A percentile compares a stretch with the other conserved stretches of the same genome.
phyloP scores from a whole-genome alignment of 495 filamentous ascomycete genomes.

The Talaromyces proteolyticus region DNA sequence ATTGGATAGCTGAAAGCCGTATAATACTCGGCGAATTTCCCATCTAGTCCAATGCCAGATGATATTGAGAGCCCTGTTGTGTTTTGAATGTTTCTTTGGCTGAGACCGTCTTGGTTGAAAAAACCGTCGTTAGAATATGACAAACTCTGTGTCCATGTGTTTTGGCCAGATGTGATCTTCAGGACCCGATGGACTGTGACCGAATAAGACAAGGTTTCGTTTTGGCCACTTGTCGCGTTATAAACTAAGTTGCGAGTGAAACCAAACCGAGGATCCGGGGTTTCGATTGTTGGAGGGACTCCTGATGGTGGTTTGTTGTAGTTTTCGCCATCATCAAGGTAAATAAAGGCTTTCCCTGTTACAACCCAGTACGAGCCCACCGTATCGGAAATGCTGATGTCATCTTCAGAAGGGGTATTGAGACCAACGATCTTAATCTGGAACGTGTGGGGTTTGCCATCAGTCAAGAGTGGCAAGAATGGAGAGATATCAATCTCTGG shows the following conservation, averaged over 20 bases:
- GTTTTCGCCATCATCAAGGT: constrained; percentile 39
- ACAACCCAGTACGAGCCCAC: constrained; percentile 76
- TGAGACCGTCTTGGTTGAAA: constrained; percentile 51
- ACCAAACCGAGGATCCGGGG: constrained; percentile 35
- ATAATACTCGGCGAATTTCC: constrained; percentile 23
- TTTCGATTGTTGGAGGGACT: constrained; percentile 19
- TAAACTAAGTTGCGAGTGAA: constrained; percentile 33
- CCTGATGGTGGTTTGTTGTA: constrained; percentile 47
- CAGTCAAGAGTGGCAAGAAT: constrained; percentile 62
- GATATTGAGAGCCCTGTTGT: constrained; percentile 44
- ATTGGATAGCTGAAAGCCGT: constrained; percentile 60
- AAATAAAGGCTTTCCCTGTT: constrained; percentile 78
- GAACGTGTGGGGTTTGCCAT: constrained; percentile 61
- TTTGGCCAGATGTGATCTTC: constrained; percentile 39
- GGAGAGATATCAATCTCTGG: constrained; percentile 84
- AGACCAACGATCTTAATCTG: constrained; percentile 65
- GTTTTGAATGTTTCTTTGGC: constrained; percentile 55
- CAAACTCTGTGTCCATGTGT: constrained; percentile 60
- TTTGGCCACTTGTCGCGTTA: constrained; percentile 41
- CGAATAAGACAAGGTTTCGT: constrained; percentile 55
- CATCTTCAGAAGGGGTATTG: constrained; percentile 32
- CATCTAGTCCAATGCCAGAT: constrained; percentile 1
- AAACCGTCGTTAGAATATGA: constrained; percentile 52
- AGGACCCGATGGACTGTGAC: constrained; percentile 53
- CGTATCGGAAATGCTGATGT: constrained; percentile 47